Conservation (phyloP, 192 early-diverging fungal genomes). For the Paraglomus occultum region DNA sequence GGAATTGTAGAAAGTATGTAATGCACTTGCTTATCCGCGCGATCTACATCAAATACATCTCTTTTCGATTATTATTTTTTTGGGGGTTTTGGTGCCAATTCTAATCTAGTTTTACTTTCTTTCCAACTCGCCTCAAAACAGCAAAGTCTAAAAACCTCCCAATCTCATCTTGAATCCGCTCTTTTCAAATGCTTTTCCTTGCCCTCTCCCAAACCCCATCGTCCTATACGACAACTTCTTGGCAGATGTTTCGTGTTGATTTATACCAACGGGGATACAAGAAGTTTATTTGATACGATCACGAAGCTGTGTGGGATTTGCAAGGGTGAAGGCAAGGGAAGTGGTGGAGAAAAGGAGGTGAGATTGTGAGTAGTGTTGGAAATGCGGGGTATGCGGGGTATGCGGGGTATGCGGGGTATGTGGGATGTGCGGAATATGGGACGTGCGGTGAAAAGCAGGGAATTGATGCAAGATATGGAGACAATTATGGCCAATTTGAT, state of each 20-base stretch:
- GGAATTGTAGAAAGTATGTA: neutral
- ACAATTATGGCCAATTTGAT: too few relatives aligned
- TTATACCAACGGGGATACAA: conserved; percentile 72
- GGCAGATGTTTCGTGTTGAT: conserved; percentile 65
- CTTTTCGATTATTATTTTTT: neutral
- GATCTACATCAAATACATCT: neutral
- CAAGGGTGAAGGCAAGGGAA: conserved; percentile 36
- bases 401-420: too few relatives aligned
- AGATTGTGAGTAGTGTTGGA: conserved; percentile 54
- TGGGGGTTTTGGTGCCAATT: neutral
- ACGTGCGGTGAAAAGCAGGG: too few relatives aligned
- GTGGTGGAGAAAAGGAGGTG: conserved; percentile 55
- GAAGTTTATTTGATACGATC: conserved; percentile 78
- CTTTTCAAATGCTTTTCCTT: conserved; percentile 69
- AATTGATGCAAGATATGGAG: too few relatives aligned
- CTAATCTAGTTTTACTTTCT: neutral
- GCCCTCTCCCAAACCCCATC: conserved; percentile 58
- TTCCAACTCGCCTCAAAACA: conserved; percentile 19
- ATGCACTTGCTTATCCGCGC: neutral
- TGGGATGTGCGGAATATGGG: too few relatives aligned
- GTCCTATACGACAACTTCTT: conserved; percentile 70
- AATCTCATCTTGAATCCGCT: conserved; percentile 71
- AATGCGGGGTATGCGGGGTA: too few relatives aligned
- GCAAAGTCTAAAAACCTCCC: conserved; percentile 59
- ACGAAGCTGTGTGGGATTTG: conserved; percentile 49